Conservation (phyloP, 441 rosid genomes). For the Gossypium laxum region DNA sequence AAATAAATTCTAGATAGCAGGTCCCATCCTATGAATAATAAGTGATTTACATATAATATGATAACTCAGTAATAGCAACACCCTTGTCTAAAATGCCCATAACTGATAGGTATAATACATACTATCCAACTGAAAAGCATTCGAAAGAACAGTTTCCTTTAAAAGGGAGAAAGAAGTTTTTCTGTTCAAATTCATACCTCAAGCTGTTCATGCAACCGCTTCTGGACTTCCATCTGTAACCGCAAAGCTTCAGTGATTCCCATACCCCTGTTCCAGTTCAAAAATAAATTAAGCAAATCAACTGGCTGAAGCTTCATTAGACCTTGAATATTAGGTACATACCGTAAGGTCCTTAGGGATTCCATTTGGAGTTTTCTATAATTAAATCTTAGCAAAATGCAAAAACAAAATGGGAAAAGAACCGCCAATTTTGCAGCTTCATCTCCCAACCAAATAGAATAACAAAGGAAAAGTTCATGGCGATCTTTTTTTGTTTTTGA, state of each 20-base stretch:
- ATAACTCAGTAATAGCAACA: not conserved
- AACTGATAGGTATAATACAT: not conserved
- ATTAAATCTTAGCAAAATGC: slow-evolving; percentile 5
- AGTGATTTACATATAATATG: not conserved
- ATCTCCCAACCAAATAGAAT: not conserved
- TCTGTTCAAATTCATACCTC: slow-evolving; percentile 30
- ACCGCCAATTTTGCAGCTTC: not conserved
- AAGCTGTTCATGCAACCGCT: slow-evolving; percentile 81
- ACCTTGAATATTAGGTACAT: slow-evolving; percentile 4
- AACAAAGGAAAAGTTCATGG: not conserved
- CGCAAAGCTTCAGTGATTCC: slow-evolving; percentile 84
- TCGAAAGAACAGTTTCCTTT: not conserved
- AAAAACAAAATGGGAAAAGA: not conserved
- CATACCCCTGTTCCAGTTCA: slow-evolving; percentile 42
- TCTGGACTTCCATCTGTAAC: slow-evolving; percentile 93
- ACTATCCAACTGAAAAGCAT: not conserved
- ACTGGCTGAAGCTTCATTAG: not conserved
- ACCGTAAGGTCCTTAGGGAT: not conserved
- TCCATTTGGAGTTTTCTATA: not conserved
- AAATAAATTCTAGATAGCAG: not conserved
- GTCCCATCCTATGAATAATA: not conserved
- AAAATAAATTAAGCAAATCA: not conserved
- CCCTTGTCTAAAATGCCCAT: not conserved
- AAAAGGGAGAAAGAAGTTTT: not conserved
- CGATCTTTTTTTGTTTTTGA: not conserved